A percentile compares a stretch with the other conserved stretches of the same genome.
Evolutionary conservation across 202 grass and related monocot genomes (phyloP).

Genomic region (Carex sylvatica): DNA sequence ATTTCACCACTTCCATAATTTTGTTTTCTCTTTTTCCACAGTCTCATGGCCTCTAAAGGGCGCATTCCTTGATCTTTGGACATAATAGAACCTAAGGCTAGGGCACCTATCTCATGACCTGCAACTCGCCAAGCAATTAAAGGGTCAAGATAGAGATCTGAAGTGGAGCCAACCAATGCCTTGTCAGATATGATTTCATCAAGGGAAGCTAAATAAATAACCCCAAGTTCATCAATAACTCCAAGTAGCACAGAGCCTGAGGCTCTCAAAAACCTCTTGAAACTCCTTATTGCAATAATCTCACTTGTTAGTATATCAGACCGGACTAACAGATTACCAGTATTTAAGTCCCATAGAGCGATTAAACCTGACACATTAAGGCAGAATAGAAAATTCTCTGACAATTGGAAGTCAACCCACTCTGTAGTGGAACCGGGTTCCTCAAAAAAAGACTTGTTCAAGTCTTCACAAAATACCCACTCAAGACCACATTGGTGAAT

Average conservation of each 20-base stretch:
- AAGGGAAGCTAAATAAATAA: constrained; percentile 66
- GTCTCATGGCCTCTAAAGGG: constrained; percentile 26
- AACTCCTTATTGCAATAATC: constrained; percentile 39
- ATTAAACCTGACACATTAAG: constrained; percentile 59
- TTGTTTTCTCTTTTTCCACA: constrained; percentile 51
- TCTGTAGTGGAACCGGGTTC: constrained; percentile 35
- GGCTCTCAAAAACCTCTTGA: constrained; percentile 72
- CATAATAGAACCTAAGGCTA: constrained; percentile 43
- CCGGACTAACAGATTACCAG: constrained; percentile 37
- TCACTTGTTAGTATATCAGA: constrained; percentile 38
- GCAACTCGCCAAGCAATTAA: constrained; percentile 67
- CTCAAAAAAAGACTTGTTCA: constrained; percentile 45
- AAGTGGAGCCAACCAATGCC: constrained; percentile 23
- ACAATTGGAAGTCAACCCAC: constrained; percentile 88
- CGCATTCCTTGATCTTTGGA: constrained; percentile 29
- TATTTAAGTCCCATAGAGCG: constrained; percentile 63
- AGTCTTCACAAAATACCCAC: constrained; percentile 73
- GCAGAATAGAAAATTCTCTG: constrained; percentile 74
- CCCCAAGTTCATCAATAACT: constrained; percentile 66
- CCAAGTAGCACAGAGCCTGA: constrained; percentile 58
- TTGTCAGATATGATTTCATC: constrained; percentile 69
- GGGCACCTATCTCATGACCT: constrained; percentile 66
- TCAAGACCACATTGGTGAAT: constrained; percentile 70
- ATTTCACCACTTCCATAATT: constrained; percentile 31
- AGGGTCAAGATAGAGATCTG: constrained; percentile 45